Conservation (phyloP, 202 grass and related monocot species). For the Cymbopogon flexuosus region DNA sequence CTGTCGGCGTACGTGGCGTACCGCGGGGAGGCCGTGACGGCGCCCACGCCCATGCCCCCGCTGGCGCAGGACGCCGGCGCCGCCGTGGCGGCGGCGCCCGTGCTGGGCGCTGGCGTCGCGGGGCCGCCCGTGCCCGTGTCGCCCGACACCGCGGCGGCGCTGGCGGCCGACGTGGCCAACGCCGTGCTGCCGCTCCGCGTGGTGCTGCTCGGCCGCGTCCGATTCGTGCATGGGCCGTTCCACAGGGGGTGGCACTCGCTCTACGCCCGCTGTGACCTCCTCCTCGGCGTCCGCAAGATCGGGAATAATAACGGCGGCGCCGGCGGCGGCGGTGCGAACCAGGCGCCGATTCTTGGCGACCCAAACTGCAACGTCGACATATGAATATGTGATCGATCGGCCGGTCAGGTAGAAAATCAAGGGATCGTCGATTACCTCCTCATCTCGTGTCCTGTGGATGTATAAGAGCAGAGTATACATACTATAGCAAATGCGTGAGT, state of each 20-base stretch:
- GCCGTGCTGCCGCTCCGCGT: conserved; percentile 56
- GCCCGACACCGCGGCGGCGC: conserved; percentile 39
- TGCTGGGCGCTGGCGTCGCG: conserved; percentile 34
- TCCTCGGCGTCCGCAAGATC: conserved; percentile 41
- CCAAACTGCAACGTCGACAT: conserved; percentile 53
- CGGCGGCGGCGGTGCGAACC: neutral
- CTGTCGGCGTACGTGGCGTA: conserved; percentile 62
- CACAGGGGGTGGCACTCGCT: conserved; percentile 47
- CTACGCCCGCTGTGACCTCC: conserved; percentile 74
- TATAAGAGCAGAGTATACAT: neutral
- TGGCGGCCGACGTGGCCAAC: conserved; percentile 50
- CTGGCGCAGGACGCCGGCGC: conserved; percentile 46
- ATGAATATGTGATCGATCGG: conserved; percentile 22
- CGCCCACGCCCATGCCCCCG: conserved; percentile 37
- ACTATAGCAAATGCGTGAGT: neutral
- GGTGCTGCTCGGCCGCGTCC: conserved; percentile 64
- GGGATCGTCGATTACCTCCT: too few relatives aligned
- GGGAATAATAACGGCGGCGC: neutral
- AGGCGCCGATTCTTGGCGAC: conserved; percentile 52
- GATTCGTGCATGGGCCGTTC: conserved; percentile 62
- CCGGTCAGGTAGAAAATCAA: too few relatives aligned
- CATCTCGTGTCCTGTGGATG: too few relatives aligned
- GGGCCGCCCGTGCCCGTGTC: conserved; percentile 51
- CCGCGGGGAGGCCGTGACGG: conserved; percentile 58
- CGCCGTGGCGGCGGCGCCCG: conserved; percentile 48